Base-by-base conservation (phyloP, 2,329 filamentous ascomycete species). In the Claviceps quebecensis region DNA sequence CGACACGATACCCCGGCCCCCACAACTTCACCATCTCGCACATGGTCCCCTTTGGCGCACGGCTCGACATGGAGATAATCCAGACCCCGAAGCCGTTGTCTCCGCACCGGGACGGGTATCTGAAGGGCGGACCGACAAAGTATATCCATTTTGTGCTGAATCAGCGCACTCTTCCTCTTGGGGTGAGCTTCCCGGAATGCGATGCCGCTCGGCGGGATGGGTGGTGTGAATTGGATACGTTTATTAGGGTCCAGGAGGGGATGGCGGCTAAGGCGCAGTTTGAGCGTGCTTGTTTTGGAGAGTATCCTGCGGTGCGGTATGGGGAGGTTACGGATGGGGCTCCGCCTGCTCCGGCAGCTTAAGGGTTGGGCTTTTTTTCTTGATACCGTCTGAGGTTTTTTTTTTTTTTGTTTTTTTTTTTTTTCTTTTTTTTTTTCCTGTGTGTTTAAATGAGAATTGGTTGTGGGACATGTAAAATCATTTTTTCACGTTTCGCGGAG, bases 121-220 rank as follows among this genome's bases (percentile, higher is more conserved):
- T 65, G 2, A 65, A 71, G 0, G 77, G 75, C 3, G 64, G 62
- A 1, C 71, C 78, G 59, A 87, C 83, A 0, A 78, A 70, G 50
- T 89, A 89, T 63, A 72, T 89, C 5, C 84, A 87, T 63, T 86
- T 89, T 59, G 66, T 87, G 2, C 72, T 87, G 45, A 87, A 87
- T 63, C 84, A 87, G 66, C 72, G 86, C 34, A 89, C 84, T 0
- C 60, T 89, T 1, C 85, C 85, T 1, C 69, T 89, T 0, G 81
- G 84, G 6, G 65, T 65, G 53, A 87, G 81, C 59, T 81, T 86
- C 54, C 65, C 75, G 1, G 76, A 80, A 53, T 89, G 86, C 58
- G 83, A 77, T 40, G 66, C 57, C 1, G 61, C 72, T 11, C 69
- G 85, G 4, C 75, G 81, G 44, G 86, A 89, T 63, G 86, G 85